Percentiles rank a stretch among this genome's conserved stretches.
These are phyloP conservation scores for Nicotiana obtusifolia DNA, from an alignment of 257 asterid genomes.

Conservation along the genomic window DNA sequence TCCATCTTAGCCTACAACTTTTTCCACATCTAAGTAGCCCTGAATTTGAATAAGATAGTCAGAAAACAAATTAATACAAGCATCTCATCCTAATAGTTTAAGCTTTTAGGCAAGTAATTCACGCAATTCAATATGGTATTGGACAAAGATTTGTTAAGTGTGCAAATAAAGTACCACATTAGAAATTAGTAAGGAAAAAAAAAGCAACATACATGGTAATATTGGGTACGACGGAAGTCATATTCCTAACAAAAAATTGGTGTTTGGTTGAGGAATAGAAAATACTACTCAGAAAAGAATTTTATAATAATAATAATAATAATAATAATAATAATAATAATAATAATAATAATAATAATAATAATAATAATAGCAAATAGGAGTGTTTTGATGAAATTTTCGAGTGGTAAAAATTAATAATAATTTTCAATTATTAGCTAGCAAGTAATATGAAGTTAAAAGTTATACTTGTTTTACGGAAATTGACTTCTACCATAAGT, in stretches of 20 bases:
- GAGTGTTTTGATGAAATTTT: background rate
- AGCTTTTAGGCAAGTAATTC: background rate
- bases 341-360: background rate
- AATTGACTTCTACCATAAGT: background rate
- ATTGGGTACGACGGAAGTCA: background rate
- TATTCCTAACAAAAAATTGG: background rate
- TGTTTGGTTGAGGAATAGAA: background rate
- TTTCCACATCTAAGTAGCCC: constrained; percentile 23
- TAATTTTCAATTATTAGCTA: background rate
- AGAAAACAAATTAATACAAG: no score
- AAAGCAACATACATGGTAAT: no score
- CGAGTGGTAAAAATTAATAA: background rate
- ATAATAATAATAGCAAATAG: background rate
- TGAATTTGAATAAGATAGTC: background rate
- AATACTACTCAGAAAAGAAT: background rate
- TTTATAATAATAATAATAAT: background rate
- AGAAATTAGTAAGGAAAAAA: no score
- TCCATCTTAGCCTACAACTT: constrained; percentile 30
- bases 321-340: background rate
- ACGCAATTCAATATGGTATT: no score
- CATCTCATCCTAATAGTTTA: no score
- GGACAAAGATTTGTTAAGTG: no score
- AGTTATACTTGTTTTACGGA: background rate
- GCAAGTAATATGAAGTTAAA: background rate
- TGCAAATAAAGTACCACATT: no score